These are phyloP conservation scores for Paramyrothecium sp. DNA, from an alignment of 2,329 filamentous ascomycete genomes.

Conservation along the genomic window DNA sequence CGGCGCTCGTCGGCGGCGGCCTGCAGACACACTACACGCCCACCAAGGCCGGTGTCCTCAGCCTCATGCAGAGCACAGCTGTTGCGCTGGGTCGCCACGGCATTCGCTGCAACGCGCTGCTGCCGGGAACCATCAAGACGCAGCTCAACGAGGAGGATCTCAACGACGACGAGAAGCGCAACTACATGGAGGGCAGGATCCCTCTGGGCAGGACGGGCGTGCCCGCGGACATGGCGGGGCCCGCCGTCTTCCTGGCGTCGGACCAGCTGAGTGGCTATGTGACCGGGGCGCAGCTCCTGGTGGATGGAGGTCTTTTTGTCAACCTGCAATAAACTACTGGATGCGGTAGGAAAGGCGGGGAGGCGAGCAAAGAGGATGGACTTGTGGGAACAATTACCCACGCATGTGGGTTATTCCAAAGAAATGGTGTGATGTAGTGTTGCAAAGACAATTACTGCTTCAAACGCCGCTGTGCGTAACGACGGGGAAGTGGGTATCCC, in stretches of 20 bases:
- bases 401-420: background rate
- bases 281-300: constrained; percentile 77
- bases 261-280: constrained; percentile 78
- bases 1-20: constrained; percentile 74
- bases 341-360: background rate
- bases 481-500: background rate
- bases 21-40: constrained; percentile 84
- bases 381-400: background rate
- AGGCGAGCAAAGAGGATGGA: background rate
- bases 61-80: constrained; percentile 80
- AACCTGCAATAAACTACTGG: constrained; percentile 66
- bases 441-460: background rate
- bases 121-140: constrained; percentile 81
- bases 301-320: constrained; percentile 87
- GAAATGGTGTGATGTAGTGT: background rate
- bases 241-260: constrained; percentile 81
- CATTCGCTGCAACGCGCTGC: constrained; percentile 79
- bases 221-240: constrained; percentile 74
- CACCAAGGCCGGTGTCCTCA: constrained; percentile 80
- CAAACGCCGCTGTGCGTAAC: background rate
- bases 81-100: constrained; percentile 73
- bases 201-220: constrained; percentile 73
- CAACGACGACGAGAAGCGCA: constrained; percentile 67
- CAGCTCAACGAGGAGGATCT: constrained; percentile 84
- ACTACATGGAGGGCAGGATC: constrained; percentile 79